Evolutionary conservation across 1,284 basidiomycete genomes (phyloP).

Genomic region (Prillingera fragicola): DNA sequence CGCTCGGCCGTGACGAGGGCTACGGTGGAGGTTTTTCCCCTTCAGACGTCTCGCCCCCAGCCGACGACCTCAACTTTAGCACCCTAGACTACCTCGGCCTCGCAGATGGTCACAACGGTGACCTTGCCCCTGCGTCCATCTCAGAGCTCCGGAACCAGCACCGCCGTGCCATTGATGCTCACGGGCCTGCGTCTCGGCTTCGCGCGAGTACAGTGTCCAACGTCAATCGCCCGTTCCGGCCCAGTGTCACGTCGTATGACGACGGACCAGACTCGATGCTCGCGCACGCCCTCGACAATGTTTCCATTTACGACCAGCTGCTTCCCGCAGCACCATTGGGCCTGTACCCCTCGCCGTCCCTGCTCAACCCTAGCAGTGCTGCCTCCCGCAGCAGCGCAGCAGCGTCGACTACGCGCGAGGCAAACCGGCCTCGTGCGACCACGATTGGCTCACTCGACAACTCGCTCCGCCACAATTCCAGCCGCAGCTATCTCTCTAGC

Average conservation of each 20-base stretch:
- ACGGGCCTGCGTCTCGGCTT: conserved; percentile 61
- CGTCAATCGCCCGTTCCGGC: conserved; percentile 57
- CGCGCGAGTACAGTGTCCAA: conserved; percentile 88
- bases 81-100: conserved; percentile 92
- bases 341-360: conserved; percentile 10
- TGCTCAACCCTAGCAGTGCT: conserved; percentile 19
- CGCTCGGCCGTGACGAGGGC: conserved; percentile 28
- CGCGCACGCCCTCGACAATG: conserved; percentile 31
- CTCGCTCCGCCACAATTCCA: conserved; percentile 40
- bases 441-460: conserved; percentile 89
- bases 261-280: conserved; percentile 55
- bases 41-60: conserved; percentile 4
- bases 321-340: conserved; percentile 10
- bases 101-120: conserved; percentile 51
- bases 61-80: conserved; percentile 83
- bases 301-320: conserved; percentile 38
- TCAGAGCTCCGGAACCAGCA: conserved; percentile 78
- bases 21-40: conserved; percentile 61
- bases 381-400: too few relatives aligned
- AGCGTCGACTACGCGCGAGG: too few relatives aligned
- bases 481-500: conserved; percentile 53
- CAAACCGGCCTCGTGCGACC: conserved; percentile 73
- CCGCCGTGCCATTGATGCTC: conserved; percentile 71
- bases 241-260: conserved; percentile 57
- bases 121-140: conserved; percentile 65